phyloP scores from a whole-genome alignment of 768 basidiomycete genomes.

The Xerocomellus intermedius region DNA sequence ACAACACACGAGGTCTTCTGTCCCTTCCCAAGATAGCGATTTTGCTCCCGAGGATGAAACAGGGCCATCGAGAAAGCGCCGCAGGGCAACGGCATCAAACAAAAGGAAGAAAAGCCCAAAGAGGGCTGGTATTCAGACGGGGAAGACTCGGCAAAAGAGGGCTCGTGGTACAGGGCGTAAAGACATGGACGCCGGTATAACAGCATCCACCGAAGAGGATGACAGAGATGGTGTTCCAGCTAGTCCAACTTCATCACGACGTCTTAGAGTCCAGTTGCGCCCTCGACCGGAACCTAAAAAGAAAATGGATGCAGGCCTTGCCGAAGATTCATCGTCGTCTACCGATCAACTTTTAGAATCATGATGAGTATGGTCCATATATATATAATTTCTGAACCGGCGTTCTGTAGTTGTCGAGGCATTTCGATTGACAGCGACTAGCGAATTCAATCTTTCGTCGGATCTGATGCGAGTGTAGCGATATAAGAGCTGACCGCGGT shows the following conservation, averaged over 20 bases:
- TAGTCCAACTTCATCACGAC: constrained; percentile 15
- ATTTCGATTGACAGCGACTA: constrained; percentile 2
- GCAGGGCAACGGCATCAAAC: constrained; percentile 18
- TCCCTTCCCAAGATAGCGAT: constrained; percentile 27
- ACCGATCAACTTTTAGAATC: constrained; percentile 2
- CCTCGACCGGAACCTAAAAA: constrained; percentile 40
- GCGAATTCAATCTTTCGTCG: neutral
- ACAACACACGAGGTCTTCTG: constrained; percentile 13
- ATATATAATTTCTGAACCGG: constrained; percentile 1
- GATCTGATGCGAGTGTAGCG: neutral
- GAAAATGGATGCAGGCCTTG: constrained; percentile 10
- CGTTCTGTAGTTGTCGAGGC: neutral
- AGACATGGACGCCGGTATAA: neutral
- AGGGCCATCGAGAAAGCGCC: constrained; percentile 34
- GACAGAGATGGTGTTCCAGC: constrained; percentile 7
- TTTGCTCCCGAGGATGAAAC: constrained; percentile 27
- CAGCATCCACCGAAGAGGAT: constrained; percentile 10
- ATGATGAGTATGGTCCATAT: neutral
- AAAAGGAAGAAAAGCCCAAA: constrained; percentile 7
- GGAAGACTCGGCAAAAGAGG: constrained; percentile 4
- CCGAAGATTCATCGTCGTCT: constrained; percentile 9
- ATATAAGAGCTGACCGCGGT: neutral
- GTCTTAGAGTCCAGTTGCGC: constrained; percentile 36
- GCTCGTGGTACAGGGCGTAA: neutral
- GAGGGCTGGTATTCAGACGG: neutral